These are phyloP conservation scores for Hygrophorus pudorinus DNA, from an alignment of 768 basidiomycete genomes.

Conservation along the genomic window DNA sequence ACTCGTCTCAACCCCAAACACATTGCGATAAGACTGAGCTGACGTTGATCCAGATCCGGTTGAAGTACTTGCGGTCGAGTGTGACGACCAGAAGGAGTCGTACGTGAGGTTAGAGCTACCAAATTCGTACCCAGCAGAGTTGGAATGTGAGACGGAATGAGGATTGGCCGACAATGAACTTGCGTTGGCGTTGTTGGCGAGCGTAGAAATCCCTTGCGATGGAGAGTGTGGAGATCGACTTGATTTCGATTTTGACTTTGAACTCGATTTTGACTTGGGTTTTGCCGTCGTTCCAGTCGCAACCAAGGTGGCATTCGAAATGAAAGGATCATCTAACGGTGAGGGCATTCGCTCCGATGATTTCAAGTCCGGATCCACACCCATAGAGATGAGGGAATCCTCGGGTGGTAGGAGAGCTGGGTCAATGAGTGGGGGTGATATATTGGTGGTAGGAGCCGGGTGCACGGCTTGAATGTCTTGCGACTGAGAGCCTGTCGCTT, in stretches of 20 bases:
- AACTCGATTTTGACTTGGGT: neutral
- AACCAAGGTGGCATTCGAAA: neutral
- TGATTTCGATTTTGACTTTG: conserved; percentile 1
- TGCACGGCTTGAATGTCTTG: too few species aligned
- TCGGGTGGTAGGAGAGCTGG: too few species aligned
- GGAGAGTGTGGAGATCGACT: conserved; percentile 11
- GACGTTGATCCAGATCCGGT: conserved; percentile 12
- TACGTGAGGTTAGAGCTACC: conserved; percentile 36
- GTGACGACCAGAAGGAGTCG: conserved; percentile 56
- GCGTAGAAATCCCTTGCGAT: conserved; percentile 9
- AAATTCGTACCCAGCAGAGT: conserved; percentile 18
- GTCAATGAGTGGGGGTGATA: too few species aligned
- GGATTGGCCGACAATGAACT: neutral
- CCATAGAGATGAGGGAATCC: too few species aligned
- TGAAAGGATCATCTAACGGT: neutral
- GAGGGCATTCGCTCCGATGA: neutral
- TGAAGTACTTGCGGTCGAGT: too few species aligned
- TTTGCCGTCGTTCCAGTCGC: neutral
- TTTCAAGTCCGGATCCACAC: too few species aligned
- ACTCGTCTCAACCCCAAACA: too few species aligned
- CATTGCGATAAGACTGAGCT: conserved; percentile 11
- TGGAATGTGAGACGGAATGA: conserved; percentile 8
- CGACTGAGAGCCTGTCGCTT: too few species aligned
- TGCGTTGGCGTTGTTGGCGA: conserved; percentile 10
- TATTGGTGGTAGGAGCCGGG: too few species aligned